These are phyloP conservation scores for Cyamopsis tetragonoloba DNA, from an alignment of 306 rosid species.

Conservation along the genomic window DNA sequence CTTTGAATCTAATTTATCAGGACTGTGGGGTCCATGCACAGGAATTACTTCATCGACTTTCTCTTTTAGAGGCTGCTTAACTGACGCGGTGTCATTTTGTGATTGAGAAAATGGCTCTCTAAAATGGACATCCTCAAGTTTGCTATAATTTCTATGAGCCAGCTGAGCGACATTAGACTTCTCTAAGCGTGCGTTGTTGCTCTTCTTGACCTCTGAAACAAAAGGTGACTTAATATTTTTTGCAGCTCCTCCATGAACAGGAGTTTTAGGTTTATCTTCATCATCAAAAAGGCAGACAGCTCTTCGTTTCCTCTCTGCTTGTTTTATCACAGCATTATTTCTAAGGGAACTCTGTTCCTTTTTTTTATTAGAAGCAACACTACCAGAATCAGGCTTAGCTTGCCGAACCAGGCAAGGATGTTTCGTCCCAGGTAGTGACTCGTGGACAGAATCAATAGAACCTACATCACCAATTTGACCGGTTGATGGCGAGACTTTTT, in stretches of 20 bases:
- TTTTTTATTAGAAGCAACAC: slow-evolving; percentile 44
- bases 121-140: slow-evolving; percentile 34
- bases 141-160: slow-evolving; percentile 36
- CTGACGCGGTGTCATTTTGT: slow-evolving; percentile 35
- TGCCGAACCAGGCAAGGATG: slow-evolving; percentile 45
- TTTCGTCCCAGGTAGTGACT: slow-evolving; percentile 47
- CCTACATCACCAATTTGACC: slow-evolving; percentile 38
- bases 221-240: slow-evolving; percentile 46
- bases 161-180: slow-evolving; percentile 38
- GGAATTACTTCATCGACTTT: slow-evolving; percentile 37
- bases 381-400: slow-evolving; percentile 51
- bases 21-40: slow-evolving; percentile 35
- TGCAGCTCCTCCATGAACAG: slow-evolving; percentile 82
- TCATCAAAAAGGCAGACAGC: slow-evolving; percentile 81
- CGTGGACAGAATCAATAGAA: slow-evolving; percentile 45
- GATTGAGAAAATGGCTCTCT: slow-evolving; percentile 50
- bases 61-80: slow-evolving; percentile 38
- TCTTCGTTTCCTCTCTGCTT: slow-evolving; percentile 57
- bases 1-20: slow-evolving; percentile 47
- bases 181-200: slow-evolving; percentile 34
- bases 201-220: slow-evolving; percentile 48
- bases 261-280: slow-evolving; percentile 81
- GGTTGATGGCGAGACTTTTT: slow-evolving; percentile 39
- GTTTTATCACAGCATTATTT: slow-evolving; percentile 35
- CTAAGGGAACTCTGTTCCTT: slow-evolving; percentile 33